Percentiles rank a stretch among this genome's conserved stretches.
Evolutionary conservation across 176 grass and related monocot genomes (phyloP).

Genomic region (Lolium rigidum): DNA sequence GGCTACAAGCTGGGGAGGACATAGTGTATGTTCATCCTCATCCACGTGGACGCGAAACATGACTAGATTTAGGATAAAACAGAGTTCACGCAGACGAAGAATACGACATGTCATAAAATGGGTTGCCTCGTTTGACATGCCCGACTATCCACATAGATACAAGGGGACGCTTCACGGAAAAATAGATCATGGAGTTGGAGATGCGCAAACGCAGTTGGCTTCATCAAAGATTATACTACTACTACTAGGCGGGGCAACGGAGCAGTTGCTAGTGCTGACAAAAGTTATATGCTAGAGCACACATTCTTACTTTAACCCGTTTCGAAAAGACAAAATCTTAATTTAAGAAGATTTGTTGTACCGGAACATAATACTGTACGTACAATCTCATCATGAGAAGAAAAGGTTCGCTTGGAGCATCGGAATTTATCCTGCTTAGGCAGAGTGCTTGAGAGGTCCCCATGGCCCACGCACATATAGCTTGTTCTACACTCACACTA

Average conservation of each 20-base stretch:
- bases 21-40: too few species aligned
- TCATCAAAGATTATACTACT: background rate
- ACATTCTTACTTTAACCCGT: background rate
- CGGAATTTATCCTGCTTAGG: constrained; percentile 2
- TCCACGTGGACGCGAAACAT: too few species aligned
- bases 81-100: too few species aligned
- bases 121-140: too few species aligned
- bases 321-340: too few species aligned
- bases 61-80: too few species aligned
- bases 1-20: too few species aligned
- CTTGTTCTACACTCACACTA: background rate
- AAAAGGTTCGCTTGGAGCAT: background rate
- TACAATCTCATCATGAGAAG: background rate
- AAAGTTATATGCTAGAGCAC: background rate
- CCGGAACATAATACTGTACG: background rate
- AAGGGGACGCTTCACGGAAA: too few species aligned
- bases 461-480: background rate
- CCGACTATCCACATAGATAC: too few species aligned
- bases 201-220: background rate
- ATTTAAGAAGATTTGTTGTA: background rate
- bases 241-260: background rate
- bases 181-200: too few species aligned
- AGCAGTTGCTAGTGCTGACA: too few species aligned
- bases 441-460: constrained; percentile 25
- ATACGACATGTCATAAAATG: too few species aligned